Evolutionary conservation across 345 rosid genomes (phyloP).

Genomic region (Eucalyptus guilfoylei): DNA sequence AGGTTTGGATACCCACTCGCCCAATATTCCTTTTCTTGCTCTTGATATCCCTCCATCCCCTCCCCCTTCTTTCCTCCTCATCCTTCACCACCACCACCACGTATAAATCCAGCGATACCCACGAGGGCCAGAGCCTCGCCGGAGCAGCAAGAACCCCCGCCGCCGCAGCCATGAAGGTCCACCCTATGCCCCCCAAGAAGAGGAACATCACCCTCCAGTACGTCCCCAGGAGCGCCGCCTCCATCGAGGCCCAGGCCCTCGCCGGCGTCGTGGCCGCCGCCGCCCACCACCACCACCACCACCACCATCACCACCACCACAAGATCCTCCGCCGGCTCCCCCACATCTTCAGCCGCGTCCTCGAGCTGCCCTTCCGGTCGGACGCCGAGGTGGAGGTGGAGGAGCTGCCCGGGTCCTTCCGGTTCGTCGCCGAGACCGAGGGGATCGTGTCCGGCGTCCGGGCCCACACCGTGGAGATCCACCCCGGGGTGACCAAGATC

Average conservation of each 20-base stretch:
- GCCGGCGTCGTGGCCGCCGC: not conserved
- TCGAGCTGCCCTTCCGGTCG: conserved; percentile 87
- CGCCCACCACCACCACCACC: not conserved
- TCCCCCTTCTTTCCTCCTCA: not conserved
- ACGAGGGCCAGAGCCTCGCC: not conserved
- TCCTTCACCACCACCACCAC: not conserved
- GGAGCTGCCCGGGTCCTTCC: conserved; percentile 64
- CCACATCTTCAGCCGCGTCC: conserved; percentile 80
- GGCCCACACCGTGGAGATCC: conserved; percentile 72
- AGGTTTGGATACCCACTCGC: conserved; percentile 25
- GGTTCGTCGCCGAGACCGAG: conserved; percentile 77
- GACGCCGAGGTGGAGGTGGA: conserved; percentile 80
- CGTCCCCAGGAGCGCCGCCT: conserved; percentile 1
- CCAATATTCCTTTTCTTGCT: conserved; percentile 1
- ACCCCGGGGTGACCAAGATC: conserved; percentile 85
- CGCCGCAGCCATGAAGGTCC: conserved; percentile 64
- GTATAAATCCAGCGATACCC: not conserved
- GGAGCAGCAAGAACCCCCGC: not conserved
- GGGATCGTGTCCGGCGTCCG: conserved; percentile 44
- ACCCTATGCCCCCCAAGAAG: conserved; percentile 51
- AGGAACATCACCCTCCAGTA: conserved; percentile 52
- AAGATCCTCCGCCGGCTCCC: conserved; percentile 92
- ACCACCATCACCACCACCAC: not conserved
- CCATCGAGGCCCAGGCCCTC: conserved; percentile 3
- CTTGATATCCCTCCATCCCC: conserved; percentile 1